Base-by-base conservation (phyloP, 371 early-diverging fungal genomes). In the Mucor racemosus region DNA sequence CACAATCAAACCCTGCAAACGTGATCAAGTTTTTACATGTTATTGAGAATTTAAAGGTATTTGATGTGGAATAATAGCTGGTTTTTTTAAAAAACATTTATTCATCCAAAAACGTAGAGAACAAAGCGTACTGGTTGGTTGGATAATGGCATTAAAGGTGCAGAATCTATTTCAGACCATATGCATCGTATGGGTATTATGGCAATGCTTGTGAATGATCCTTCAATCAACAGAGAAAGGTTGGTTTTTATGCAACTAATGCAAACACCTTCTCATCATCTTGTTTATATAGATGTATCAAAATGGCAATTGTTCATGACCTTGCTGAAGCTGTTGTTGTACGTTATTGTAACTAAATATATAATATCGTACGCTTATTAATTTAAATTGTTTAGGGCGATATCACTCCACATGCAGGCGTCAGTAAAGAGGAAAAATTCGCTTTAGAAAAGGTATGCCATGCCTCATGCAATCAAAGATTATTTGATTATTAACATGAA, bases 121-220 rank as follows among this genome's bases (percentile, higher is more conserved):
- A 96, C 97, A 10, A 95, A 95, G 71, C 85, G 97, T 61, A 96
- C 96, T 9, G 97, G 97, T 15, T 97, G 97, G 96, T 50, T 95
- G 40, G 86, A 94, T 66, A 74, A 84, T 69, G 84, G 83, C 0
- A 78, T 96, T 50, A 70, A 81, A 33, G 75, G 79, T 14, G 86
- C 92, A 42, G 97, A 97, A 75, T 94, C 94, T 6, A 94, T 97
- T 57, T 84, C 90, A 5, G 97, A 97, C 76, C 97, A 97, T 69
- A 97, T 97, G 97, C 90, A 96, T 85, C 86, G 96, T 8, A 95
- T 97, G 95, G 85, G 90, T 14, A 76, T 95, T 17, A 91, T 92
- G 91, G 88, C 95, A 1, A 85, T 95, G 85, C 77, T 94, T 13
- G 76, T 95, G 57, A 84, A 92, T 62, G 94, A 95, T 76, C 77